Base-by-base conservation (phyloP, 139 green algal genomes). In the Coelastrella sp. region DNA sequence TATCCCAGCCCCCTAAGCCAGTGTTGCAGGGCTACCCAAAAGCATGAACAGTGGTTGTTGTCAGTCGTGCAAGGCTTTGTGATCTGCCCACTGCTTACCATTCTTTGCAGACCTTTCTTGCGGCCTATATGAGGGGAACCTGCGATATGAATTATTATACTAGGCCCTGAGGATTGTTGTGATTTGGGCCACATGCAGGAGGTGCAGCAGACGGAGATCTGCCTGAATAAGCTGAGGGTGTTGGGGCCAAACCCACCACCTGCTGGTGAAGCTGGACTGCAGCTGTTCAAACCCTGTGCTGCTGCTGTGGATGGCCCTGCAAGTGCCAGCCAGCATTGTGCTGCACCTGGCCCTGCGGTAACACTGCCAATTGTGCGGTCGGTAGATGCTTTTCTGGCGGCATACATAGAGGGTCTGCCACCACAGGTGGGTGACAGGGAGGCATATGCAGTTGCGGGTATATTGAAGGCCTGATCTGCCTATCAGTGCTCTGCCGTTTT, bases 301-400 rank as follows among this genome's bases (percentile, higher is more conserved):
- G 19, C 70, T 72, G 84, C 35, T 25, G 70, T 20, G 49, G 73
- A 17, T 22, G 73, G n/a, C 24, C 58, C 59, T 15, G 61, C 66
- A 6, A 59, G 11, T 25, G 70, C 56, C 11, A 84, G n/a, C 9
- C 49, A 89, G 49, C 57, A 70, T 6, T 66, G 66, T 76, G 68
- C 63, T 19, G 87, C 57, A 22, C 10, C 35, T 12, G 22, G 60
- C 15, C 73, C 24, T 65, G 68, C 58, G 11, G 73, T 61, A 61
- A 68, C 35, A 49, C 15, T 76, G 86, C n/a, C 75, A 0, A 19
- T 89, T 25, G 91, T 84, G 22, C 59, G 68, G 7, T n/a, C 86
- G 8, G 87, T 89, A 14, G 27, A 72, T 58, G 83, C 96, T 81
- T 78, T 78, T n/a, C 65, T 93, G 73, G 80, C 89, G 10, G 73